A percentile compares a stretch with the other conserved stretches of the same genome.
These are phyloP conservation scores for Volvox africanus DNA, from an alignment of 139 green algal genomes.

Conservation along the genomic window DNA sequence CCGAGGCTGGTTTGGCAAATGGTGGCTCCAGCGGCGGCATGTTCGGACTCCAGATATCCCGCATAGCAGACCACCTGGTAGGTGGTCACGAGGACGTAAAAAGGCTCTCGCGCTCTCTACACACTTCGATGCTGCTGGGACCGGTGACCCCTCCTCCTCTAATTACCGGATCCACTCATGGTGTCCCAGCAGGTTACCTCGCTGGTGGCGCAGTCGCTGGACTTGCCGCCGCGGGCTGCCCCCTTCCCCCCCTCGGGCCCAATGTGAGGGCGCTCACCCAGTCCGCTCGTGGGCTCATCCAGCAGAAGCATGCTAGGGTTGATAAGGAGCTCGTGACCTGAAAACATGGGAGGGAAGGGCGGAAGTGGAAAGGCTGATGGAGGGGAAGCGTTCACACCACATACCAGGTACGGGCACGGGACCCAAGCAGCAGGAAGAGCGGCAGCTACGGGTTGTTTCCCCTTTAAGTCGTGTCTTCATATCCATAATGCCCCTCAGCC, in stretches of 20 bases:
- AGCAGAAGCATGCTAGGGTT: constrained; percentile 94
- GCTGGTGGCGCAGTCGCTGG: constrained; percentile 76
- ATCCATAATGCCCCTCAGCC: too few relatives aligned
- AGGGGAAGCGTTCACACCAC: background rate
- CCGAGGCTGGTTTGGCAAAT: background rate
- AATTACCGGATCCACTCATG: background rate
- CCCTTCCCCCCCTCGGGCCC: background rate
- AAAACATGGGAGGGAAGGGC: background rate
- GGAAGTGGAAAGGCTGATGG: background rate
- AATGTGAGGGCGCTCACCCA: background rate
- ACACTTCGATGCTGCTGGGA: too few relatives aligned
- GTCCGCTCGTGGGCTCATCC: constrained; percentile 58
- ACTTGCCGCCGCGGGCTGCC: constrained; percentile 65
- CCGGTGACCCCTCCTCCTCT: background rate
- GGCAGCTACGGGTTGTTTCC: too few relatives aligned
- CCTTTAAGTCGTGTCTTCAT: too few relatives aligned
- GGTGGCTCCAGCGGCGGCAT: constrained; percentile 38
- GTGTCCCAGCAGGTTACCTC: constrained; percentile 62
- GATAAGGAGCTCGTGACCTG: constrained; percentile 90
- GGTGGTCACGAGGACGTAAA: background rate
- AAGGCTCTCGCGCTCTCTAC: too few relatives aligned
- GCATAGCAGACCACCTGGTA: constrained; percentile 60
- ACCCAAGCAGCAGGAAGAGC: too few relatives aligned
- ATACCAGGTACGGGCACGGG: too few relatives aligned
- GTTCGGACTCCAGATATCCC: constrained; percentile 44